Evolutionary conservation across 768 basidiomycete genomes (phyloP), one percentile per base, ranked within the genome.

Genomic region (Amanita subjunquillea): DNA sequence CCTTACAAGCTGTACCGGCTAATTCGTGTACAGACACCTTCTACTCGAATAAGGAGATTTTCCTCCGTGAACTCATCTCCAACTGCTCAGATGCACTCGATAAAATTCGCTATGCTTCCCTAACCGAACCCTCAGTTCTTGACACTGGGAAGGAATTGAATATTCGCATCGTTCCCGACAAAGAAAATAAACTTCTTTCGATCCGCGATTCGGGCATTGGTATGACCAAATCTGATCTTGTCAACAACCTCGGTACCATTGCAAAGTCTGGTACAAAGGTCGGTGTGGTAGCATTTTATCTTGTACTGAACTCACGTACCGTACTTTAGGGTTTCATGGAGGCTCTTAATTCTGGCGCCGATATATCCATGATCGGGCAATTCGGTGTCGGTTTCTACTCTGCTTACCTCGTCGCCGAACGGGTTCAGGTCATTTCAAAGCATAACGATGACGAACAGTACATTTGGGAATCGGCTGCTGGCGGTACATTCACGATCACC

Each of bases 321-420:
- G n/a, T 55, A 44, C n/a, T 55, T 53, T 57, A 94, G 88, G 94
- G 93, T 55, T 99, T 99, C 82, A 98, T 99, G 95, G 95, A 99
- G 78, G 95, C 96, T 50, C 80, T 97, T 56, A 83, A 75, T 67
- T 87, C 87, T 32, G 88, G 88, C 58, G 88, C 88, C 53, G 87
- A 91, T 63, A 90, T 91, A 56, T 88, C 87, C 63, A 97, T 97
- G 94, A 96, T 95, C 64, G 91, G 91, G 73, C 90, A 94, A 76
- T 95, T 96, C 72, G 91, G 95, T 93, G 95, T 99, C 70, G 95
- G 95, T 77, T 98, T 98, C 85, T 98, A 99, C 83, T 97, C 95
- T 45, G 90, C 91, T 13, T 98, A 98, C 81, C 91, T 99, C 62
- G 94, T 99, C 59, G 94, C 95, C 61, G 95, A 99, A 74, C 86